Conservation (phyloP, 345 rosid species). For the Brassica juncea region DNA sequence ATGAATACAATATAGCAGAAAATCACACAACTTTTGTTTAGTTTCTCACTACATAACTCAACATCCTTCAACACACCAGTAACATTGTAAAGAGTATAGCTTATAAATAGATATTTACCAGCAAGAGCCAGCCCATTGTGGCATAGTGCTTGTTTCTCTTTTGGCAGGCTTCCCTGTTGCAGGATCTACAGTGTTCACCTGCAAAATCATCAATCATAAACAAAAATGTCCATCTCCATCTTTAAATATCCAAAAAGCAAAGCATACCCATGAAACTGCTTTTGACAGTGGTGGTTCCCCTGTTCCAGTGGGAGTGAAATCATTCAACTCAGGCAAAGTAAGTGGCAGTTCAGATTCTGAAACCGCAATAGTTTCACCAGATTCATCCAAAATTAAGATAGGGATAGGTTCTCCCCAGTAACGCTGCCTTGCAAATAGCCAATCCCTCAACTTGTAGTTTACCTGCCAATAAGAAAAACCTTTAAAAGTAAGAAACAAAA, state of each 20-base stretch:
- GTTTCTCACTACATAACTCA: conserved; percentile 1
- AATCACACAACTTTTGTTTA: not conserved
- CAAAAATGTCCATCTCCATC: not conserved
- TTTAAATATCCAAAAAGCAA: not conserved
- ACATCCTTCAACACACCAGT: conserved; percentile 6
- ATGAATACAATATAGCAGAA: conserved; percentile 2
- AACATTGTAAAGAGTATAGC: not conserved
- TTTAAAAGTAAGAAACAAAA: conserved; percentile 18
- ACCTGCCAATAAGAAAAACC: conserved; percentile 49
- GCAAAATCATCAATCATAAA: conserved; percentile 28
- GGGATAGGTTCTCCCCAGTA: conserved; percentile 99
- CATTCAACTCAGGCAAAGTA: conserved; percentile 80
- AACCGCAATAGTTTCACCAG: conserved; percentile 67
- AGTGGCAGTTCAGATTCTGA: conserved; percentile 81
- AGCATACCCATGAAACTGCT: conserved; percentile 78
- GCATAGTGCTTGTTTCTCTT: conserved; percentile 99
- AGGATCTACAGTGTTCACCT: conserved; percentile 68
- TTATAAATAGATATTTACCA: conserved; percentile 51
- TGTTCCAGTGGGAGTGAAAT: conserved; percentile 89
- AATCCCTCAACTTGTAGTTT: conserved; percentile 90
- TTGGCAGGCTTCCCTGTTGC: conserved; percentile 70
- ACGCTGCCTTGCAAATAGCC: conserved; percentile 98
- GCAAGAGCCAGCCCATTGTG: conserved; percentile 99
- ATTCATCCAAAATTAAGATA: conserved; percentile 65
- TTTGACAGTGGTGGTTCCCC: conserved; percentile 94